These are phyloP conservation scores for Globomyces sp. DNA, from an alignment of 371 early-diverging fungal genomes.

Conservation along the genomic window DNA sequence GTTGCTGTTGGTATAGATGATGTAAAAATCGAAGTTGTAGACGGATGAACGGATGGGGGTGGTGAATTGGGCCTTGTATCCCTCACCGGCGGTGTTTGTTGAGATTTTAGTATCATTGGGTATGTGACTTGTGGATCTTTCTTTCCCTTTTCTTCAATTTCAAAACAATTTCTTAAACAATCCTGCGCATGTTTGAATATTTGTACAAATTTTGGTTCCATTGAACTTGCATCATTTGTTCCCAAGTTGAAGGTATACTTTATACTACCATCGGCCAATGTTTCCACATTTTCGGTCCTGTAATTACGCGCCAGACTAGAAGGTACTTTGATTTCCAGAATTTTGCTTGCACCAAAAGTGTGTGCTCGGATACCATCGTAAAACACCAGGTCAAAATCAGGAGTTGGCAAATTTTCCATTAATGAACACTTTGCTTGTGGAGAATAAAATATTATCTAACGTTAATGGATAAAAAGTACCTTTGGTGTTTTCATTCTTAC, in stretches of 20 bases:
- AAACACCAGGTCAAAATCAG: slow-evolving; percentile 56
- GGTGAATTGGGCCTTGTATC: slow-evolving; percentile 12
- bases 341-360: slow-evolving; percentile 16
- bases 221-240: background rate
- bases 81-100: slow-evolving; percentile 20
- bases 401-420: slow-evolving; percentile 58
- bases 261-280: background rate
- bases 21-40: slow-evolving; percentile 14
- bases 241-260: background rate
- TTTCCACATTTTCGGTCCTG: background rate
- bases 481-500: slow-evolving; percentile 55
- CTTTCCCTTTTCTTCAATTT: slow-evolving; percentile 28
- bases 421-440: slow-evolving; percentile 61
- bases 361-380: slow-evolving; percentile 49
- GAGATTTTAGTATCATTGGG: slow-evolving; percentile 42
- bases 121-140: slow-evolving; percentile 1
- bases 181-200: slow-evolving; percentile 46
- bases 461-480: slow-evolving; percentile 19
- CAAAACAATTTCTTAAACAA: slow-evolving; percentile 48
- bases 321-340: slow-evolving; percentile 29
- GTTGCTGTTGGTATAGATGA: slow-evolving; percentile 11
- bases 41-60: slow-evolving; percentile 23
- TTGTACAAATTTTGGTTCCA: slow-evolving; percentile 27
- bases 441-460: slow-evolving; percentile 52
- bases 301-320: slow-evolving; percentile 1